Conservation (phyloP, 2,329 filamentous ascomycete genomes). For the Dendrostoma leiphaemia region DNA sequence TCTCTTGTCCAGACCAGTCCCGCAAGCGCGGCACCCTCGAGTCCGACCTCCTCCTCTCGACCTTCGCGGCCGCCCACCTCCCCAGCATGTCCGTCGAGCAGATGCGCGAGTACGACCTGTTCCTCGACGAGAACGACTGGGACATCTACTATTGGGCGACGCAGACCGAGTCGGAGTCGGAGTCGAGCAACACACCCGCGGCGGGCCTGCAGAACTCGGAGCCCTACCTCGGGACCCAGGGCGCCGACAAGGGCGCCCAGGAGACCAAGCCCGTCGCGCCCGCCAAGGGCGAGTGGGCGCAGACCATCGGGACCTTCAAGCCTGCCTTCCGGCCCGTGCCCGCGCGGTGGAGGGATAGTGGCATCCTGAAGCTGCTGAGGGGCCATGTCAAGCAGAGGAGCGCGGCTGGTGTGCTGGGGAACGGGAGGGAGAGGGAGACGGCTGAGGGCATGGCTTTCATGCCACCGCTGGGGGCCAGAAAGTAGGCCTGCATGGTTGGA, state of each 20-base stretch:
- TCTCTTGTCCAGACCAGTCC: slow-evolving; percentile 76
- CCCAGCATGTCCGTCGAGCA: slow-evolving; percentile 69
- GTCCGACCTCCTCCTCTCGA: slow-evolving; percentile 92
- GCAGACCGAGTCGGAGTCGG: slow-evolving; percentile 58
- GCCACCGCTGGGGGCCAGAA: slow-evolving; percentile 39
- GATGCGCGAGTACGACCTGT: slow-evolving; percentile 81
- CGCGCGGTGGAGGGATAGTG: slow-evolving; percentile 76
- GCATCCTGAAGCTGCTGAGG: slow-evolving; percentile 74
- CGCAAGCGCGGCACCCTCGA: slow-evolving; percentile 95
- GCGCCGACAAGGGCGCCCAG: slow-evolving; percentile 23
- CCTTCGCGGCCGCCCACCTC: slow-evolving; percentile 83
- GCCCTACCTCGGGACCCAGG: slow-evolving; percentile 23
- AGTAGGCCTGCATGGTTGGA: neutral
- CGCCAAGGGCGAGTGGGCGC: slow-evolving; percentile 79
- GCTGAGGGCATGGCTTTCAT: slow-evolving; percentile 55
- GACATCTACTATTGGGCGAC: slow-evolving; percentile 99
- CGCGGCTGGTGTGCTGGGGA: slow-evolving; percentile 51
- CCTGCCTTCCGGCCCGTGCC: slow-evolving; percentile 92
- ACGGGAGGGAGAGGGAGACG: slow-evolving; percentile 31
- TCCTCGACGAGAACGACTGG: slow-evolving; percentile 99
- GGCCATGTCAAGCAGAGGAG: slow-evolving; percentile 75
- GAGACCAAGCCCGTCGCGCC: slow-evolving; percentile 32
- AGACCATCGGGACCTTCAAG: slow-evolving; percentile 92
- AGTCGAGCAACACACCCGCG: slow-evolving; percentile 31
- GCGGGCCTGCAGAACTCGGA: slow-evolving; percentile 23